These are phyloP conservation scores for Colletotrichum salicis DNA, from an alignment of 2,329 filamentous ascomycete species.

Conservation along the genomic window DNA sequence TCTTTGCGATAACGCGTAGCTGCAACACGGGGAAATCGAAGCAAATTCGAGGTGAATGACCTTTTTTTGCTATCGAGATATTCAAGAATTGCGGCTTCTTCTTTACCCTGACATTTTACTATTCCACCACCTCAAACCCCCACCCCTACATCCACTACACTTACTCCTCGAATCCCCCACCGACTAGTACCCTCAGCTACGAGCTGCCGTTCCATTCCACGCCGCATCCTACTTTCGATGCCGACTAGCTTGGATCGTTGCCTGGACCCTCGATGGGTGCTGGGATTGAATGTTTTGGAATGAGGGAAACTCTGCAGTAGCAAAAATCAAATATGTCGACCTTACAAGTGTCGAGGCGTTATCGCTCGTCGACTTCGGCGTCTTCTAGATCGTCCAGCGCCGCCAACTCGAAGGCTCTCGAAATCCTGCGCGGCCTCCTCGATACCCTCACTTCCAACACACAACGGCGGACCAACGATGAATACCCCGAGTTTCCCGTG, in stretches of 20 bases:
- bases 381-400: conserved; percentile 66
- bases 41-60: background rate
- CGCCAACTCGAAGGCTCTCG: conserved; percentile 68
- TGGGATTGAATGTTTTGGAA: conserved; percentile 39
- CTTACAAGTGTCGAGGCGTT: conserved; percentile 59
- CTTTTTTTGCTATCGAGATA: conserved; percentile 39
- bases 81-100: conserved; percentile 39
- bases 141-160: background rate
- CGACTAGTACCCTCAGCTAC: background rate
- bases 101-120: background rate
- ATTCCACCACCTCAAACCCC: background rate
- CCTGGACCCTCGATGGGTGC: conserved; percentile 49
- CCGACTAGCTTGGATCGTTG: conserved; percentile 28
- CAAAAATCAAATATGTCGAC: conserved; percentile 54
- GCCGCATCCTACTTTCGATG: conserved; percentile 33
- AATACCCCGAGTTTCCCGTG: conserved; percentile 59
- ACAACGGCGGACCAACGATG: conserved; percentile 45
- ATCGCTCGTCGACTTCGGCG: conserved; percentile 72
- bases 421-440: conserved; percentile 67
- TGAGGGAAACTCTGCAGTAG: conserved; percentile 32
- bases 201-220: conserved; percentile 20
- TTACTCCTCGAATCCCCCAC: background rate
- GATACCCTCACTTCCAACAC: conserved; percentile 55
- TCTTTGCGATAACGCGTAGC: conserved; percentile 19
- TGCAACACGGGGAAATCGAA: background rate